phyloP scores from a whole-genome alignment of 2,329 filamentous ascomycete species.

The Geosmithia flava region DNA sequence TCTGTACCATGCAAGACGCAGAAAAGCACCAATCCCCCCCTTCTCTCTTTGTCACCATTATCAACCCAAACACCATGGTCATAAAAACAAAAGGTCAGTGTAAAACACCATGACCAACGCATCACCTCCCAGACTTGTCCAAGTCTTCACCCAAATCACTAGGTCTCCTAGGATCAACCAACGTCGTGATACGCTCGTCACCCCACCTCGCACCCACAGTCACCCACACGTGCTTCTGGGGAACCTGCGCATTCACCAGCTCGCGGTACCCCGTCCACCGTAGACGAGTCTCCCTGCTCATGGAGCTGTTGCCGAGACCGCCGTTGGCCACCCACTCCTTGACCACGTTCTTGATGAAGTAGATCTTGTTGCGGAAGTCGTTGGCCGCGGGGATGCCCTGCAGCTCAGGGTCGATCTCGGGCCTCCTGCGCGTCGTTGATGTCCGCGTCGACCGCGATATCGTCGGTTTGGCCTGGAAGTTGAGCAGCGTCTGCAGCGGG shows the following conservation, averaged over 20 bases:
- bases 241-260: conserved; percentile 33
- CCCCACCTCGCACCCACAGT: conserved; percentile 52
- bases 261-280: conserved; percentile 49
- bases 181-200: conserved; percentile 40
- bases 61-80: too few relatives aligned
- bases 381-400: conserved; percentile 60
- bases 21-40: too few relatives aligned
- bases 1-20: not conserved
- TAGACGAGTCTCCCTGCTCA: conserved; percentile 39
- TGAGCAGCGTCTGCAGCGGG: conserved; percentile 60
- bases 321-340: conserved; percentile 60
- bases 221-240: conserved; percentile 56
- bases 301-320: conserved; percentile 56
- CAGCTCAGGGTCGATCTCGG: conserved; percentile 47
- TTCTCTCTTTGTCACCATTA: too few relatives aligned
- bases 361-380: conserved; percentile 60
- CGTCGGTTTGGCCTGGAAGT: conserved; percentile 42
- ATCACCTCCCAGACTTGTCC: conserved; percentile 13
- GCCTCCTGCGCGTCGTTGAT: conserved; percentile 34
- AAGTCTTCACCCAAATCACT: conserved; percentile 41
- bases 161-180: conserved; percentile 42
- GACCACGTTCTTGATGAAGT: conserved; percentile 57
- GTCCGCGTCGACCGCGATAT: conserved; percentile 22
- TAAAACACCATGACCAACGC: too few relatives aligned
- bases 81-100: not conserved